Evolutionary conservation across 176 grass and related monocot genomes (phyloP).

Genomic region (Lolium multiflorum): DNA sequence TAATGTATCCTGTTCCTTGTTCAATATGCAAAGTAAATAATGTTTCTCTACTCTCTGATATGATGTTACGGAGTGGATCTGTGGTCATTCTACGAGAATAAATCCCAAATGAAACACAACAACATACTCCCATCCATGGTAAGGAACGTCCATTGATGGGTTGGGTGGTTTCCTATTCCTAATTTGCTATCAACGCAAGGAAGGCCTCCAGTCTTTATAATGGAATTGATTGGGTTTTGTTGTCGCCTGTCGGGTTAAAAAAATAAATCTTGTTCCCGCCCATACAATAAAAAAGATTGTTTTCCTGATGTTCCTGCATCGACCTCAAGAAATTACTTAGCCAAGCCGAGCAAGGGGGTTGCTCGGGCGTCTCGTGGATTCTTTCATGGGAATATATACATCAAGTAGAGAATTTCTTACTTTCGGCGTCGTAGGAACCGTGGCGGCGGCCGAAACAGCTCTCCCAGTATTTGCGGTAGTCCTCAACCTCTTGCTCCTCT

Average conservation of each 20-base stretch:
- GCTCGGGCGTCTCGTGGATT: too few species aligned
- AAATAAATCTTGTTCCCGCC: not conserved
- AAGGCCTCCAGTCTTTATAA: not conserved
- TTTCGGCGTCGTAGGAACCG: not conserved
- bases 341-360: too few species aligned
- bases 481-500: not conserved
- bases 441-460: not conserved
- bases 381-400: not conserved
- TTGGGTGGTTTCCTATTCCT: not conserved
- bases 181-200: constrained; percentile 1
- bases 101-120: not conserved
- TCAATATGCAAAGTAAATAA: not conserved
- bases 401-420: not conserved
- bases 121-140: not conserved
- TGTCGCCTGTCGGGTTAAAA: too few species aligned
- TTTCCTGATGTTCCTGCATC: not conserved
- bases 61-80: not conserved
- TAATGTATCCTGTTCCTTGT: not conserved
- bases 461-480: not conserved
- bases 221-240: not conserved
- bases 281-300: not conserved
- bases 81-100: not conserved
- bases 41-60: not conserved
- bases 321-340: not conserved
- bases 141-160: not conserved